Base-by-base conservation (phyloP, 257 asterid genomes). In the Gentiana dahurica region DNA sequence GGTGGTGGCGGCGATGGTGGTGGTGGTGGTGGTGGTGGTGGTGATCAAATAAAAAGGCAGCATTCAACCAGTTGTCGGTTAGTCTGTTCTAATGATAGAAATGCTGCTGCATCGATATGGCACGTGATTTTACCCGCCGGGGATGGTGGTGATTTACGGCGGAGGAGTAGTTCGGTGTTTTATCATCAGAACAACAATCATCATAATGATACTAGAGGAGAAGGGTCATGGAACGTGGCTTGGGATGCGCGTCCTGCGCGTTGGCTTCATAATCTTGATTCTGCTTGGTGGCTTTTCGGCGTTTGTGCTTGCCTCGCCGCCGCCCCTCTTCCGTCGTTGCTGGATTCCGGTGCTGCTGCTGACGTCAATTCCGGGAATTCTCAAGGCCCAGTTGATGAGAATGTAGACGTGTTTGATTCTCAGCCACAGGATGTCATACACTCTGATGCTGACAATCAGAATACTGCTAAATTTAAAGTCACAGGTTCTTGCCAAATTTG, bases 171-270 rank as follows among this genome's bases (percentile, higher is more conserved):
- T 12, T 5, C 46, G 46, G 69, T 68, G 53, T 58, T 78, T 56
- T 62, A 67, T 65, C 79, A 81, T 57, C 24, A 24, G 24, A 41
- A 74, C 24, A 24, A 24, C 24, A 41, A 41, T 41, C 46, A 41
- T 41, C 79, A 61, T 49, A 41, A 74, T 51, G 55, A 55, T 63
- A 73, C 65, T 60, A 69, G 65, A 35, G 90, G 94, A 0, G 95
- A 86, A 57, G 97, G 97, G 2, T 89, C 97, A 1, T 89, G 97
- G 97, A 89, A 89, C 55, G 95, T 74, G 34, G 85, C 84, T 7
- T 85, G 97, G 97, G 97, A 89, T 58, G 81, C 91, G 6, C 55
- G 97, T 61, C 94, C 95, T 36, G 97, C 97, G 63, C 75, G 97
- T 44, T 89, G 97, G 97, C 81, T 86, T 32, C 94, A 83, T 64